Evolutionary conservation across 2,329 filamentous ascomycete species (phyloP).

Genomic region (Botryotinia convoluta): DNA sequence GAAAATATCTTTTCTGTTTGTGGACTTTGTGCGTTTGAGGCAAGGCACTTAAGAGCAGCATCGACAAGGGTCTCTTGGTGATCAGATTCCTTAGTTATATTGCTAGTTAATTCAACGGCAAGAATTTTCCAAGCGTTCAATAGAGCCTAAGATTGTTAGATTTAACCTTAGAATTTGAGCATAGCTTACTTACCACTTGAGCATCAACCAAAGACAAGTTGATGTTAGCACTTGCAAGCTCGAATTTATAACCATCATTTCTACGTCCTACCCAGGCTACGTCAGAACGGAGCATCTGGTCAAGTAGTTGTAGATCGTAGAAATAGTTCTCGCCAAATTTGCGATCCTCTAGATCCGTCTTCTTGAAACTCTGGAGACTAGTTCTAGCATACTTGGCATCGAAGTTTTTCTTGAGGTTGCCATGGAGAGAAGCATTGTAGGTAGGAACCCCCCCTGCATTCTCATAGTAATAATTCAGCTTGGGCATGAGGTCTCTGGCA

Average conservation of each 20-base stretch:
- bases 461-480: constrained; percentile 75
- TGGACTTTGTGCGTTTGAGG: constrained; percentile 69
- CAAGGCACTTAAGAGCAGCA: constrained; percentile 74
- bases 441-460: constrained; percentile 74
- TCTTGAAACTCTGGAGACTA: constrained; percentile 75
- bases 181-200: constrained; percentile 64
- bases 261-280: constrained; percentile 69
- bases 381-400: constrained; percentile 71
- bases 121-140: constrained; percentile 89
- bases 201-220: constrained; percentile 92
- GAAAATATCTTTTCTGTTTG: constrained; percentile 80
- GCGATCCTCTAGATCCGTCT: constrained; percentile 63
- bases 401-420: constrained; percentile 83
- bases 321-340: constrained; percentile 75
- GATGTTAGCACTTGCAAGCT: constrained; percentile 82
- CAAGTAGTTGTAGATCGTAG: constrained; percentile 75
- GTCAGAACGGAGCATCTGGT: constrained; percentile 74
- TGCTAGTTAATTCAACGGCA: constrained; percentile 74
- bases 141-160: constrained; percentile 56
- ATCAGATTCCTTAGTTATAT: constrained; percentile 36
- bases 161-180: not conserved
- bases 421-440: constrained; percentile 85
- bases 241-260: constrained; percentile 72
- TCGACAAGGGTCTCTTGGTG: constrained; percentile 46
- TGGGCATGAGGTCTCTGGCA: constrained; percentile 67